These are phyloP conservation scores for Trapa incisa DNA, from an alignment of 345 rosid species.

Conservation along the genomic window DNA sequence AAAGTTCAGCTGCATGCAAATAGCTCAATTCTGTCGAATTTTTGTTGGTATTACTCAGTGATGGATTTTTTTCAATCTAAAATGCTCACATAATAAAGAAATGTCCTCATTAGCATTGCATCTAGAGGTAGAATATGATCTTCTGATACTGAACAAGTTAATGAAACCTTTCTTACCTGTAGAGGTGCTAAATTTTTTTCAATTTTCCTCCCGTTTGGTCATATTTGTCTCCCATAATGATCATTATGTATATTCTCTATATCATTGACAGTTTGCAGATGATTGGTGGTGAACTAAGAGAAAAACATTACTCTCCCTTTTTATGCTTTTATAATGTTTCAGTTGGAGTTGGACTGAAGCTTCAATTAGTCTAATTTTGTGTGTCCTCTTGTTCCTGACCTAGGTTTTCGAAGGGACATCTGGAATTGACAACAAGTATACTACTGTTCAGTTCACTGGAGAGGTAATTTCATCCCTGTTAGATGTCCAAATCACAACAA, in stretches of 20 bases:
- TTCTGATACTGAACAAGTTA: neutral
- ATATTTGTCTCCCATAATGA: neutral
- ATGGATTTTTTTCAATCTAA: neutral
- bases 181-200: neutral
- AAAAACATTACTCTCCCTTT: neutral
- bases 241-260: neutral
- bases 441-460: slow-evolving; percentile 86
- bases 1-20: neutral
- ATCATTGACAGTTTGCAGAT: neutral
- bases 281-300: neutral
- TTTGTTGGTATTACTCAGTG: too few species aligned
- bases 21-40: neutral
- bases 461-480: slow-evolving; percentile 30
- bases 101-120: neutral
- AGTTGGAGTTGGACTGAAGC: too few species aligned
- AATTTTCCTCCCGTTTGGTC: neutral
- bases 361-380: slow-evolving; percentile 1
- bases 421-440: slow-evolving; percentile 86
- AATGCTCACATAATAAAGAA: neutral
- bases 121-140: neutral
- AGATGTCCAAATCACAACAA: neutral
- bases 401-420: slow-evolving; percentile 94
- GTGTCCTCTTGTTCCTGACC: slow-evolving; percentile 1
- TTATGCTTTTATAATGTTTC: neutral
- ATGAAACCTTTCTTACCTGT: neutral